Percentiles rank a stretch among this genome's conserved stretches.
Evolutionary conservation across 352 stramenopile genomes (phyloP).

Genomic region (Thalassiosira hispida): DNA sequence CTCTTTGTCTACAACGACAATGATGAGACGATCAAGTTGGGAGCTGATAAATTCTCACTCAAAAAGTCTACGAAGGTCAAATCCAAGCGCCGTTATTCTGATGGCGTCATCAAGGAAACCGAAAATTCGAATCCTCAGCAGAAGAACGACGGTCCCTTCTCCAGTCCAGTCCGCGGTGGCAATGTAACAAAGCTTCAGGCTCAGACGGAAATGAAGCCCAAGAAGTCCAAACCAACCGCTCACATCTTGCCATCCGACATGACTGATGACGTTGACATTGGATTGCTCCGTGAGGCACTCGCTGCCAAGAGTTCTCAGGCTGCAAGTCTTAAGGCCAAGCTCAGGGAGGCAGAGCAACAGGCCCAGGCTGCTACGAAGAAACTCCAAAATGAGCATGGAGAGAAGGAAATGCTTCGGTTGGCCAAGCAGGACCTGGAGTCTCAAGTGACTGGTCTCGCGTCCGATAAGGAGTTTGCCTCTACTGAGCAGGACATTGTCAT

Average conservation of each 20-base stretch:
- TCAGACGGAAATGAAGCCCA: constrained; percentile 56
- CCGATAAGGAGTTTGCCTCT: constrained; percentile 57
- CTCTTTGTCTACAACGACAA: constrained; percentile 51
- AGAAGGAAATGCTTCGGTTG: constrained; percentile 56
- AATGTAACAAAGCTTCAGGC: constrained; percentile 35
- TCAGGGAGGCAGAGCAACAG: constrained; percentile 23
- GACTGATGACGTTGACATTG: constrained; percentile 44
- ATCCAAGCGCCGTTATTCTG: constrained; percentile 51
- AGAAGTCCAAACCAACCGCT: constrained; percentile 26
- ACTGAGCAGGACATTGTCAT: constrained; percentile 46
- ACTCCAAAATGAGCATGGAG: constrained; percentile 32
- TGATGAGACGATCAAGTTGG: constrained; percentile 29
- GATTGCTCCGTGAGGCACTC: constrained; percentile 55
- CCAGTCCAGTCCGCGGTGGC: constrained; percentile 29
- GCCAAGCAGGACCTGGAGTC: constrained; percentile 47
- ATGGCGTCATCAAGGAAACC: constrained; percentile 48
- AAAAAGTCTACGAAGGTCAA: constrained; percentile 10
- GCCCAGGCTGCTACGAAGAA: constrained; percentile 16
- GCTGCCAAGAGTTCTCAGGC: constrained; percentile 55
- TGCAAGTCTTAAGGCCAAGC: constrained; percentile 45
- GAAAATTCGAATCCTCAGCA: constrained; percentile 24
- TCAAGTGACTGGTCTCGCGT: constrained; percentile 46
- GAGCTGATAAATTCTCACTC: constrained; percentile 10
- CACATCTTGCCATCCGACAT: constrained; percentile 21
- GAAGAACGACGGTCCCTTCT: constrained; percentile 1